Evolutionary conservation across 495 filamentous ascomycete species (phyloP).

Genomic region (Penicillium atrosanguineum): DNA sequence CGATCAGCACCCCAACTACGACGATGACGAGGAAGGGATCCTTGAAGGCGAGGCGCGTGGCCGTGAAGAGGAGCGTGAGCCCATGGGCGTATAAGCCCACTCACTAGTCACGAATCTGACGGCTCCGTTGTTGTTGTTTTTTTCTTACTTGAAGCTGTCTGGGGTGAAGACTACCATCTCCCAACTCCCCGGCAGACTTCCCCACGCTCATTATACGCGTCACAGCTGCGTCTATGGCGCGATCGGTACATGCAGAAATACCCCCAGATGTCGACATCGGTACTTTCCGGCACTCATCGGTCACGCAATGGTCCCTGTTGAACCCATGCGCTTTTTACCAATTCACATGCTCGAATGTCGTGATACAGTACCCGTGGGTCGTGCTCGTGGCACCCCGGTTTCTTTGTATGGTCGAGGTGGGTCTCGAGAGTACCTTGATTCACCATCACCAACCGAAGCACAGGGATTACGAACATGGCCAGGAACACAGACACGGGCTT

Average conservation of each 20-base stretch:
- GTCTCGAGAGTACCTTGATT: background rate
- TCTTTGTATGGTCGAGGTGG: background rate
- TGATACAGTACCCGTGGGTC: slow-evolving; percentile 15
- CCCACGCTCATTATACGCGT: slow-evolving; percentile 9
- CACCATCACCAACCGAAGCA: background rate
- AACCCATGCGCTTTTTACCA: slow-evolving; percentile 5
- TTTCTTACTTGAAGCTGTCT: background rate
- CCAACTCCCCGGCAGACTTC: background rate
- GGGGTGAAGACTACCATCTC: background rate
- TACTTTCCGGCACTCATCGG: background rate
- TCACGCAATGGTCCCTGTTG: background rate
- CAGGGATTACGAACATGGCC: background rate
- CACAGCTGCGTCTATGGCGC: background rate
- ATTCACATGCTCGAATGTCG: slow-evolving; percentile 12
- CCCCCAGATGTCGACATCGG: background rate
- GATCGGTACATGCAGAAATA: background rate
- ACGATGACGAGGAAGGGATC: slow-evolving; percentile 55
- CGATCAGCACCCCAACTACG: slow-evolving; percentile 67
- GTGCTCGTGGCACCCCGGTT: slow-evolving; percentile 13
- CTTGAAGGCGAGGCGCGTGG: slow-evolving; percentile 55
- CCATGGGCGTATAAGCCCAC: slow-evolving; percentile 25
- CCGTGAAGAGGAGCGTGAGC: slow-evolving; percentile 58
- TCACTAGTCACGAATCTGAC: slow-evolving; percentile 14
- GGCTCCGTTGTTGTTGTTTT: slow-evolving; percentile 12
- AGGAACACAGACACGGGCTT: background rate